These are phyloP conservation scores for Aspergillus tamarii DNA, from an alignment of 2,329 filamentous ascomycete genomes.

Conservation along the genomic window DNA sequence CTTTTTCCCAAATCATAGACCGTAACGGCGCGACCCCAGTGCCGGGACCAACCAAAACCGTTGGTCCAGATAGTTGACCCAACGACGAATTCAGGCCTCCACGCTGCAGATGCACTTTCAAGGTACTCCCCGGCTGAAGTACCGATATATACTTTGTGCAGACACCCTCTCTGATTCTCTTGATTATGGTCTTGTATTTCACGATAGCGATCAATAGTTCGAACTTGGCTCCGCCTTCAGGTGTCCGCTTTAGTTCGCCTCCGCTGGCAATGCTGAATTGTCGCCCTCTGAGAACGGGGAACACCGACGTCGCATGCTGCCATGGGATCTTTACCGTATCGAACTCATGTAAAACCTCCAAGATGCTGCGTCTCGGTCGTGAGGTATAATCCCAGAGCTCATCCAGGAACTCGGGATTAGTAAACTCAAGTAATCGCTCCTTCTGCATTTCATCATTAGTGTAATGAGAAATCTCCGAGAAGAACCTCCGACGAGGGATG, in stretches of 20 bases:
- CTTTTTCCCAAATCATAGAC: slow-evolving; percentile 77
- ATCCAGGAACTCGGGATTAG: slow-evolving; percentile 76
- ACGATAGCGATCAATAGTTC: slow-evolving; percentile 85
- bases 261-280: slow-evolving; percentile 92
- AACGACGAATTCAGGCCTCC: slow-evolving; percentile 54
- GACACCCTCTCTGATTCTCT: slow-evolving; percentile 80
- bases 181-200: slow-evolving; percentile 86
- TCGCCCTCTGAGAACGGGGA: slow-evolving; percentile 82
- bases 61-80: slow-evolving; percentile 56
- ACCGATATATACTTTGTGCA: slow-evolving; percentile 83
- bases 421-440: slow-evolving; percentile 82
- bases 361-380: slow-evolving; percentile 82
- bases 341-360: slow-evolving; percentile 93
- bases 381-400: slow-evolving; percentile 97
- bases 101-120: slow-evolving; percentile 63
- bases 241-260: slow-evolving; percentile 50
- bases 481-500: slow-evolving; percentile 86
- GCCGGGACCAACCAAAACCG: slow-evolving; percentile 80
- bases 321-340: slow-evolving; percentile 79
- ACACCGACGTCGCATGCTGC: slow-evolving; percentile 69
- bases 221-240: slow-evolving; percentile 53
- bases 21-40: slow-evolving; percentile 87
- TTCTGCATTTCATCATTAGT: slow-evolving; percentile 72
- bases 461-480: slow-evolving; percentile 76
- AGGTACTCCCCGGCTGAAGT: slow-evolving; percentile 59